A percentile compares a stretch with the other conserved stretches of the same genome.
phyloP scores from a whole-genome alignment of 805 yeast species.

The Komagataella populi region DNA sequence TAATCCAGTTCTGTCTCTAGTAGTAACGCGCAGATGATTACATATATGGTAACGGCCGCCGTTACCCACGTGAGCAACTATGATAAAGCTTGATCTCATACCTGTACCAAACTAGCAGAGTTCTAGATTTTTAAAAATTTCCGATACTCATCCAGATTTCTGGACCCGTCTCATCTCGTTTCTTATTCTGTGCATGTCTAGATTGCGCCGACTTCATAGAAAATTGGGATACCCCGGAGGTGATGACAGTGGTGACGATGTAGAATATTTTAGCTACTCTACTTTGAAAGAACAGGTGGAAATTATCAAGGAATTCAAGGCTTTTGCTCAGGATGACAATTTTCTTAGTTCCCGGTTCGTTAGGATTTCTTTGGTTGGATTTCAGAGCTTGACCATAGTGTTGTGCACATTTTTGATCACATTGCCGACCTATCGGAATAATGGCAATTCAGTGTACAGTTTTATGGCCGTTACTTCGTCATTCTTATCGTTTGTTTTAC shows the following conservation, averaged over 20 bases:
- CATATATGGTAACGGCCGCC: neutral
- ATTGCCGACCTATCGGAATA: constrained; percentile 13
- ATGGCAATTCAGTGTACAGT: constrained; percentile 11
- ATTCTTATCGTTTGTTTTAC: constrained; percentile 7
- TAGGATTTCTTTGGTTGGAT: constrained; percentile 5
- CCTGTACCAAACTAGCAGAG: neutral
- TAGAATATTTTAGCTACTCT: neutral
- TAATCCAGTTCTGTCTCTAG: neutral
- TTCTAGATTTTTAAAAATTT: neutral
- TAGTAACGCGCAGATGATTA: neutral
- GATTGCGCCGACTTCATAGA: neutral
- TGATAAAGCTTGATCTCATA: neutral
- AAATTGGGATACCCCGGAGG: neutral
- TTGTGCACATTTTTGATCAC: constrained; percentile 10
- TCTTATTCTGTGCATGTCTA: neutral
- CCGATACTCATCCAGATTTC: neutral
- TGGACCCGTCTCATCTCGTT: neutral
- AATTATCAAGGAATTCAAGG: constrained; percentile 7
- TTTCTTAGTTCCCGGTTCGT: constrained; percentile 4
- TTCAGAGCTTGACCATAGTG: neutral
- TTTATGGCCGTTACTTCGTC: constrained; percentile 11
- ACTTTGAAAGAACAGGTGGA: constrained; percentile 7
- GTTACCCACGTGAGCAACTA: neutral
- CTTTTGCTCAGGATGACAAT: neutral
- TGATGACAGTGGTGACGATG: neutral